Conservation (phyloP, 768 basidiomycete species). For the Trametes coccinea region DNA sequence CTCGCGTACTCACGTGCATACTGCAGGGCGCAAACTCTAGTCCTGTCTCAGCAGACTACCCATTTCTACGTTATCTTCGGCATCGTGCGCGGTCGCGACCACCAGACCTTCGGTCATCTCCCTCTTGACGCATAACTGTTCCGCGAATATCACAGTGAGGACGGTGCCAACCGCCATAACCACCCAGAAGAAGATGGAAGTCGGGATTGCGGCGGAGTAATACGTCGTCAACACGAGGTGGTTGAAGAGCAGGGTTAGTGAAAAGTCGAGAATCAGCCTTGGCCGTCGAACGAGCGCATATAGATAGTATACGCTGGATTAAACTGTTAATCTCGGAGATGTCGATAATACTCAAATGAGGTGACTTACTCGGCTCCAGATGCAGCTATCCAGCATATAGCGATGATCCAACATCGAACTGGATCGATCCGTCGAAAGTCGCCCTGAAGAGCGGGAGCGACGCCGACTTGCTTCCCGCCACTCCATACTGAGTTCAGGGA, state of each 20-base stretch:
- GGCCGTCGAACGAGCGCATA: constrained; percentile 89
- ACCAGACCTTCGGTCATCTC: constrained; percentile 89
- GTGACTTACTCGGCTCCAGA: constrained; percentile 80
- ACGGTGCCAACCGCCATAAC: constrained; percentile 70
- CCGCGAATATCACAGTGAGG: constrained; percentile 78
- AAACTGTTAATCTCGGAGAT: constrained; percentile 11
- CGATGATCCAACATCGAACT: constrained; percentile 88
- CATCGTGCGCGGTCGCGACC: constrained; percentile 42
- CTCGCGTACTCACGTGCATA: not conserved
- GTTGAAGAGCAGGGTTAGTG: constrained; percentile 86
- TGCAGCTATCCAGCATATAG: constrained; percentile 80
- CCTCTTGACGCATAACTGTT: constrained; percentile 87
- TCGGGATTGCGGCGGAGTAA: constrained; percentile 79
- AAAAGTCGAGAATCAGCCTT: constrained; percentile 92
- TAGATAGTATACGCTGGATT: constrained; percentile 74
- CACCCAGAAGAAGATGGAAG: constrained; percentile 91
- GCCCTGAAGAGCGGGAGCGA: constrained; percentile 50
- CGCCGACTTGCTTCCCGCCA: constrained; percentile 73
- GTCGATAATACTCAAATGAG: constrained; percentile 2
- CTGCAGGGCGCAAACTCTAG: not conserved
- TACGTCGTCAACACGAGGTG: constrained; percentile 95
- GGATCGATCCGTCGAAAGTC: constrained; percentile 73
- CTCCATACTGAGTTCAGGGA: constrained; percentile 77
- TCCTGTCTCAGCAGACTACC: constrained; percentile 51
- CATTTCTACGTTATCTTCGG: constrained; percentile 55